phyloP scores from a whole-genome alignment of 371 early-diverging fungal species.

The Coemansia sp. region DNA sequence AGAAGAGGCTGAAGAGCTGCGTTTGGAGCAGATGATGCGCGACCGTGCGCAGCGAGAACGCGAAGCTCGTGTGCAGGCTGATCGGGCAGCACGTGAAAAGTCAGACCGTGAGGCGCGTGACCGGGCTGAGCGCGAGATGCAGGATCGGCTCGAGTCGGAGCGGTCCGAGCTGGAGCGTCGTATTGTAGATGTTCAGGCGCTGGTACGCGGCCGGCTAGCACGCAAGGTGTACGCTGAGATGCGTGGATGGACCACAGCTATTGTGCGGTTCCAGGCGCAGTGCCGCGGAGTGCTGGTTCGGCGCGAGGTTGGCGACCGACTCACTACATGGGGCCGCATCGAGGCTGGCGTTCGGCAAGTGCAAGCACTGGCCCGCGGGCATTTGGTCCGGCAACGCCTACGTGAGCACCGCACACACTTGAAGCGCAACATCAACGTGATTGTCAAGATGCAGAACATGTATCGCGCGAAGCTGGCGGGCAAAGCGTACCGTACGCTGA shows the following conservation, averaged over 20 bases:
- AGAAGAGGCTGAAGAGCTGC: constrained; percentile 11
- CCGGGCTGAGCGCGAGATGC: constrained; percentile 2
- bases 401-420: constrained; percentile 63
- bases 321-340: constrained; percentile 42
- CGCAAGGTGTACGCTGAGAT: constrained; percentile 57
- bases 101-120: constrained; percentile 17
- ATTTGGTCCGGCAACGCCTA: constrained; percentile 61
- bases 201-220: constrained; percentile 61
- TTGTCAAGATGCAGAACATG: constrained; percentile 82
- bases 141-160: constrained; percentile 40
- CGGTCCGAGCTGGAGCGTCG: constrained; percentile 50
- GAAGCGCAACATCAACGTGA: constrained; percentile 65
- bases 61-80: neutral
- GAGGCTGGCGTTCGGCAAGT: constrained; percentile 54
- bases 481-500: constrained; percentile 78
- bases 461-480: constrained; percentile 78
- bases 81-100: constrained; percentile 7
- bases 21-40: neutral
- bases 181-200: constrained; percentile 56
- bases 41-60: constrained; percentile 14
- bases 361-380: constrained; percentile 73
- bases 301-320: constrained; percentile 51
- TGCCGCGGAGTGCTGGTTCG: constrained; percentile 62
- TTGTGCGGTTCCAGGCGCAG: constrained; percentile 65
- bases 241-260: constrained; percentile 52